phyloP scores from a whole-genome alignment of 2,329 filamentous ascomycete genomes.

The Tolypocladium inflatum region DNA sequence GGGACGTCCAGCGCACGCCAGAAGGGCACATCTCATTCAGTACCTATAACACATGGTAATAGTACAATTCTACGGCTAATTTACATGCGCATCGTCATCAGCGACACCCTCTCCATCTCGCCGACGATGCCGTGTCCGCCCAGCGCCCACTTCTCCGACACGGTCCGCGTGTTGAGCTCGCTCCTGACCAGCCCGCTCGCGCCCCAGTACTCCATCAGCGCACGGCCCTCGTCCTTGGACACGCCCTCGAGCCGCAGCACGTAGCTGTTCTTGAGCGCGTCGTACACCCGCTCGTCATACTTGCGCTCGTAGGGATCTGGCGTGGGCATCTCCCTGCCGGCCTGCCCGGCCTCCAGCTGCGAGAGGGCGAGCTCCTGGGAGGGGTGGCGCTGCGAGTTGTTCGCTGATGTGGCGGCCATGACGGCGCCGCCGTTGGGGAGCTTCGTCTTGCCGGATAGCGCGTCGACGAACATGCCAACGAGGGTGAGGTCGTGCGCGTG shows the following conservation, averaged over 20 bases:
- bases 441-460: conserved; percentile 50
- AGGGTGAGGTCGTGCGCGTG: conserved; percentile 80
- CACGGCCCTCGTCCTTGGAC: conserved; percentile 63
- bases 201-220: conserved; percentile 89
- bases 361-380: conserved; percentile 60
- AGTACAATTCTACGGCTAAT: conserved; percentile 16
- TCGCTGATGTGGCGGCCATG: conserved; percentile 63
- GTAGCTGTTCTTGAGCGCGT: conserved; percentile 37
- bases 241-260: conserved; percentile 56
- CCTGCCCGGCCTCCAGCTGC: conserved; percentile 38
- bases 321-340: conserved; percentile 25
- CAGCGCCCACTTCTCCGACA: conserved; percentile 77
- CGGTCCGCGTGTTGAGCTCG: conserved; percentile 58
- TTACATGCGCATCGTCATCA: conserved; percentile 39
- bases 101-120: conserved; percentile 65
- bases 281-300: conserved; percentile 49
- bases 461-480: conserved; percentile 63
- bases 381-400: conserved; percentile 55
- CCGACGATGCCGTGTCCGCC: conserved; percentile 74
- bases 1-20: neutral
- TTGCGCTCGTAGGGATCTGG: conserved; percentile 44
- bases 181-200: conserved; percentile 70
- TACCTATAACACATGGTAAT: neutral
- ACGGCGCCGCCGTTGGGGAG: conserved; percentile 70
- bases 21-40: neutral